Base-by-base conservation (phyloP, 208 protist species). In the Blechomonas ayalai region DNA sequence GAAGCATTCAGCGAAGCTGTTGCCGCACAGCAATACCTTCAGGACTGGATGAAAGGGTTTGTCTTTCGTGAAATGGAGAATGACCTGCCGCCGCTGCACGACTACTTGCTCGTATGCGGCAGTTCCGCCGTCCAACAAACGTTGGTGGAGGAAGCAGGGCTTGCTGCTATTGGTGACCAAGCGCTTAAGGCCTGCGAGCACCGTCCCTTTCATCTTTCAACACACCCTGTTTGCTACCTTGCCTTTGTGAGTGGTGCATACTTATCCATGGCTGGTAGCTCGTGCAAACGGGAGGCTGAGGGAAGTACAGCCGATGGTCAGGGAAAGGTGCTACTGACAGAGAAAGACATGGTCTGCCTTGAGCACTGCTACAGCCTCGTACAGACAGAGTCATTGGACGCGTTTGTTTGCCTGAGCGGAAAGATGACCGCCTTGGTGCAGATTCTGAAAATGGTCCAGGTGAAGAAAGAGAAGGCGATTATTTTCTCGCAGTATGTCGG, bases 401-500 rank as follows among this genome's bases (percentile, higher is more conserved):
- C 41, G 13, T 90, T 91, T 68, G 51, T 77, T 24, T 29, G 43
- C 35, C 35, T 78, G 24, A 92, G 84, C 65, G 74, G 80, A 6
- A 95, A 95, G 56, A 54, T 92, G 48, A 60, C 51, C 10, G 75
- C 69, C 10, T 47, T 95, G 10, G 55, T 76, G 20, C 63, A 70
- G 12, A 89, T 92, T 26, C 50, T 90, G 9, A 42, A 59, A 6
- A 53, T 50, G 24, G 69, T 82, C 16, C 47, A 59, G 34, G 38
- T 51, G 22, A 54, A 43, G 23, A 56, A 59, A 12, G 76, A 93
- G 42, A 91, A 93, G 52, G 51, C 77, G 10, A 78, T 95, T 34
- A 72, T 95, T 16, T 95, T 95, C 52, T 92, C 82, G 8, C 79
- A 92, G 49, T 92, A 90, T 51, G 59, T 90, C 7, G 77, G 73